Evolutionary conservation across 2,329 filamentous ascomycete species (phyloP), one percentile per base, ranked within the genome.

Genomic region (Penicillium freii): DNA sequence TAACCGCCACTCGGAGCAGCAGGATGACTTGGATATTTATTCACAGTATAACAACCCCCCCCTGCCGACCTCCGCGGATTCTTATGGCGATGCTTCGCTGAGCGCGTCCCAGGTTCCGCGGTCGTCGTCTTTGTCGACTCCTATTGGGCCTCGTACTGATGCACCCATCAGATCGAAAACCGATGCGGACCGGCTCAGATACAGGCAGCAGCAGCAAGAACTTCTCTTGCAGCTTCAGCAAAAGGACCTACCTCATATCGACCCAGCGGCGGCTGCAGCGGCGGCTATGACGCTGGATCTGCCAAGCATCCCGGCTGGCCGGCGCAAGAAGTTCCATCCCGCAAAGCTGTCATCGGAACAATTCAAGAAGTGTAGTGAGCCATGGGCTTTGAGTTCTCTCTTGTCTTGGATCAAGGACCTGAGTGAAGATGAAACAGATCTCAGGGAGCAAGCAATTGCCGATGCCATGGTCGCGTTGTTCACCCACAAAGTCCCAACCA

Each of bases 401-500:
- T 86, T 93, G 40, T 77, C 82, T 1, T 99, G 94, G 94, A 82
- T 97, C 58, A 88, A 89, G 58, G 87, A 89, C 56, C 88, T 97
- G 84, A 91, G 91, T 17, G 92, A 97, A 66, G 92, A 93, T 39
- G 93, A 97, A 69, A 86, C 88, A 11, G 92, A 99, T 73, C 78
- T 99, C 46, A 92, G 89, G 71, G 85, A 89, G 69, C 90, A 91
- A 69, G 87, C 89, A 1, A 87, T 99, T 51, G 88, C 91, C 57
- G 92, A 97, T 65, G 92, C 91, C 2, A 81, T 99, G 42, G 87
- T 96, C 42, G 89, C 87, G 31, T 80, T 99, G 7, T 97, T 99
- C 73, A 96, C 91, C 1, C 85, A 90, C 75, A 97, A 97, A 74
- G 92, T 99, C 0, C 92, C 94, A 0, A 99, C 92, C 0, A 97